phyloP scores from a whole-genome alignment of 2,329 filamentous ascomycete species.

The Colletotrichum sp. region DNA sequence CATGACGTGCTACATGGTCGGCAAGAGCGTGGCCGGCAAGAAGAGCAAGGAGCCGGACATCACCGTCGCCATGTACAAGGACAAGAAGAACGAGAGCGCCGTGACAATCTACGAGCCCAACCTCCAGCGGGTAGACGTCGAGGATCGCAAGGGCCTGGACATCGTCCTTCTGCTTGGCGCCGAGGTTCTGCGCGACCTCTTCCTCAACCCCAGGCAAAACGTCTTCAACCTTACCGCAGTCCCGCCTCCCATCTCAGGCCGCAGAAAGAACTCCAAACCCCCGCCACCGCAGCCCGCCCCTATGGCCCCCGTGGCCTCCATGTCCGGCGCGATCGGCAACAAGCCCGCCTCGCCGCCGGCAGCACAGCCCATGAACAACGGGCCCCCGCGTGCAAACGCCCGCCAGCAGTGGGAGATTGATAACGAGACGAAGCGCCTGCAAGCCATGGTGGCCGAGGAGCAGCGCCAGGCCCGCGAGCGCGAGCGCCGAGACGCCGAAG shows the following conservation, averaged over 20 bases:
- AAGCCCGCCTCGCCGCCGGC: constrained; percentile 25
- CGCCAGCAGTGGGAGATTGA: constrained; percentile 58
- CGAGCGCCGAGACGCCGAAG: constrained; percentile 48
- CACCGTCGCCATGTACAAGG: constrained; percentile 85
- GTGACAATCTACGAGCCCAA: constrained; percentile 95
- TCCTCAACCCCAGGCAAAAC: constrained; percentile 69
- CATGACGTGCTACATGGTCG: constrained; percentile 86
- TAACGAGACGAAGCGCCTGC: constrained; percentile 78
- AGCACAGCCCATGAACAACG: constrained; percentile 28
- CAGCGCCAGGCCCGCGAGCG: constrained; percentile 61
- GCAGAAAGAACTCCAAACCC: constrained; percentile 52
- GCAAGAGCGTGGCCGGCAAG: constrained; percentile 74
- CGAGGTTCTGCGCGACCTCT: constrained; percentile 70
- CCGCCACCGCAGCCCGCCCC: constrained; percentile 20
- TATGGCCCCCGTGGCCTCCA: constrained; percentile 29
- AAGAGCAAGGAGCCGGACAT: constrained; percentile 95
- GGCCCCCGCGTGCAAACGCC: constrained; percentile 31
- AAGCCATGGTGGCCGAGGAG: constrained; percentile 55
- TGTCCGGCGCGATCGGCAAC: constrained; percentile 47
- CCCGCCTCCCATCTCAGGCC: constrained; percentile 26
- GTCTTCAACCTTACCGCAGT: constrained; percentile 75
- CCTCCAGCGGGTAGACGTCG: constrained; percentile 85
- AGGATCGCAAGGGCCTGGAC: constrained; percentile 93
- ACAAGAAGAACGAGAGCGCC: constrained; percentile 64
- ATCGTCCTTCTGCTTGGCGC: constrained; percentile 73